Conservation (phyloP, 768 basidiomycete species). For the Lentinula lateritia region DNA sequence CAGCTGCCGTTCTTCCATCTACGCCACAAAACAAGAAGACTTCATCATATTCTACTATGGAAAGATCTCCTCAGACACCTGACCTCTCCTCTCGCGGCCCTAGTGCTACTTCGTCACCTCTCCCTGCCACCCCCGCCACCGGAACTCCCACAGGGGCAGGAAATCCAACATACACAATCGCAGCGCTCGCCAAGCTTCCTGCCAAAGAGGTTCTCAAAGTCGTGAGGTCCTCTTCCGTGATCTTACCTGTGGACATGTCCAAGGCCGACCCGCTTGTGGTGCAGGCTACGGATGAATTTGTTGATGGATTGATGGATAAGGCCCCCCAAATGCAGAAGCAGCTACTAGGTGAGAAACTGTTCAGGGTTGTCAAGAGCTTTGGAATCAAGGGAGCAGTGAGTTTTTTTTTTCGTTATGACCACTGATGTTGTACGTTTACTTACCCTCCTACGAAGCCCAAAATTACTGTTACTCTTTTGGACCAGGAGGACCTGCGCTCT, state of each 20-base stretch:
- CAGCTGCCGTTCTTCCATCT: slow-evolving; percentile 34
- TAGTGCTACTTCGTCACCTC: slow-evolving; percentile 66
- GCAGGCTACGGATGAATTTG: slow-evolving; percentile 66
- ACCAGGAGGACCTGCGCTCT: slow-evolving; percentile 79
- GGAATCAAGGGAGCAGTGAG: slow-evolving; percentile 77
- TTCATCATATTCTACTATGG: slow-evolving; percentile 17
- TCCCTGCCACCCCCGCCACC: slow-evolving; percentile 51
- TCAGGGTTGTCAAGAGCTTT: slow-evolving; percentile 66
- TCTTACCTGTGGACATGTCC: slow-evolving; percentile 50
- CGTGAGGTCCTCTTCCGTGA: slow-evolving; percentile 41
- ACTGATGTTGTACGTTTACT: neutral
- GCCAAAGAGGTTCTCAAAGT: slow-evolving; percentile 69
- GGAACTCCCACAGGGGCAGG: slow-evolving; percentile 66
- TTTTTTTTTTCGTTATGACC: slow-evolving; percentile 10
- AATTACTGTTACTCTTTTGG: slow-evolving; percentile 76
- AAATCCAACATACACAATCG: slow-evolving; percentile 52
- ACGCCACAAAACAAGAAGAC: slow-evolving; percentile 66
- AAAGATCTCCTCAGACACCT: slow-evolving; percentile 61
- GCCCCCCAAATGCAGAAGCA: slow-evolving; percentile 67
- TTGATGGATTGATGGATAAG: slow-evolving; percentile 56
- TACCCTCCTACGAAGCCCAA: slow-evolving; percentile 50
- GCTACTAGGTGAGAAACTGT: slow-evolving; percentile 72
- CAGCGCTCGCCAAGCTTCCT: slow-evolving; percentile 67
- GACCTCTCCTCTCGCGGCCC: slow-evolving; percentile 72
- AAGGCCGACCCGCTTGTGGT: slow-evolving; percentile 68